phyloP scores from a whole-genome alignment of 2,329 filamentous ascomycete genomes.

The Fusarium ambrosium region DNA sequence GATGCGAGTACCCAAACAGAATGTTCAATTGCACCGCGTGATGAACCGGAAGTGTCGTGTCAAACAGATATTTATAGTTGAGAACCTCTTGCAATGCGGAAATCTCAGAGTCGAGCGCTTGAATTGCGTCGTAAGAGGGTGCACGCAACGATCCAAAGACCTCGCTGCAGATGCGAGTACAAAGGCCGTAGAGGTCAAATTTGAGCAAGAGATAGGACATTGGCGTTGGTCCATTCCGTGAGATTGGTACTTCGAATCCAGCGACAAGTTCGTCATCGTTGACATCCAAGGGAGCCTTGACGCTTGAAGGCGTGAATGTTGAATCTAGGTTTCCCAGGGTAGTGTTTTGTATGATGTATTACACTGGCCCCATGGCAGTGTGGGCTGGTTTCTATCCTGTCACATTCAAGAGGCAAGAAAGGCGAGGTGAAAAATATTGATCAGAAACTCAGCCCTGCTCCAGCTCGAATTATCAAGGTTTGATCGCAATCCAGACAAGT shows the following conservation, averaged over 20 bases:
- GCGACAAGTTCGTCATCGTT: not conserved
- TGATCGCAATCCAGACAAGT: too few species aligned
- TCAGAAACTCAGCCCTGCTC: too few species aligned
- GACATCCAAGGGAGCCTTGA: not conserved
- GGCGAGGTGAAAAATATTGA: too few species aligned
- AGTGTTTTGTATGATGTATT: constrained; percentile 35
- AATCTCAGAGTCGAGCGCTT: not conserved
- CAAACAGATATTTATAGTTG: constrained; percentile 2
- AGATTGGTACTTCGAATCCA: not conserved
- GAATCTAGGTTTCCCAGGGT: constrained; percentile 24
- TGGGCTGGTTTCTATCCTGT: too few species aligned
- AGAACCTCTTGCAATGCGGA: not conserved
- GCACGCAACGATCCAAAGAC: not conserved
- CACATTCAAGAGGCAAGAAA: too few species aligned
- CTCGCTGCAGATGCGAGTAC: not conserved
- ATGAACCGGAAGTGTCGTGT: not conserved
- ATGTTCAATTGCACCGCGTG: constrained; percentile 31
- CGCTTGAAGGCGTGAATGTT: not conserved
- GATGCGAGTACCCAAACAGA: constrained; percentile 30
- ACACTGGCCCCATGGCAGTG: too few species aligned
- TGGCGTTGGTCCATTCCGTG: not conserved
- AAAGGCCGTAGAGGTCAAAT: not conserved
- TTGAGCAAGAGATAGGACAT: constrained; percentile 1
- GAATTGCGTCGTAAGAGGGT: not conserved
- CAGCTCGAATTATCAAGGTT: too few species aligned